These are phyloP conservation scores for Vanilla planifolia DNA, from an alignment of 106 monocot genomes.

Conservation along the genomic window DNA sequence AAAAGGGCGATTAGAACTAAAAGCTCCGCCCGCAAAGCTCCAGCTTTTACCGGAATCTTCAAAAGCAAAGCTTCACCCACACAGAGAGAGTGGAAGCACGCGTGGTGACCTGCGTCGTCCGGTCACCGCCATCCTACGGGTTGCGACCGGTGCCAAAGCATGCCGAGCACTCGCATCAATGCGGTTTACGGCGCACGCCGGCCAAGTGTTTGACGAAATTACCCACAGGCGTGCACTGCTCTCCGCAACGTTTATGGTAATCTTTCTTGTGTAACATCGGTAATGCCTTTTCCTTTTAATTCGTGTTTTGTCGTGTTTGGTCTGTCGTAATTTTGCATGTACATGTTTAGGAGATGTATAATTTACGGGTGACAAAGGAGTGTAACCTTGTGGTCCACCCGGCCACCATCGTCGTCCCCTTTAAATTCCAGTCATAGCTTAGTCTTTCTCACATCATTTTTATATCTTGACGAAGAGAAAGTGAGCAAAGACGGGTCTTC, in stretches of 20 bases:
- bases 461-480: slow-evolving; percentile 1
- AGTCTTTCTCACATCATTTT: neutral
- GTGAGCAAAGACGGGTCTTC: slow-evolving; percentile 37
- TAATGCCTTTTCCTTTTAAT: neutral
- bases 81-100: neutral
- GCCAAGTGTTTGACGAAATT: neutral
- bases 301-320: neutral
- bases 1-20: neutral
- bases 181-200: neutral
- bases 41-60: slow-evolving; percentile 1
- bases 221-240: neutral
- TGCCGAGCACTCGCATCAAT: neutral
- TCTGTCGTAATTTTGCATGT: no score
- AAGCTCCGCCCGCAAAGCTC: neutral
- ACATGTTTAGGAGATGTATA: neutral
- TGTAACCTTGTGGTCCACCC: neutral
- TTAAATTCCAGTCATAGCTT: neutral
- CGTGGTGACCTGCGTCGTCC: neutral
- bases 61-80: neutral
- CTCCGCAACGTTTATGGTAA: no score
- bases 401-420: neutral
- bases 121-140: neutral
- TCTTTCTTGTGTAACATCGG: neutral
- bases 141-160: slow-evolving; percentile 4
- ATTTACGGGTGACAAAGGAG: neutral